Percentiles rank a stretch among this genome's conserved stretches.
Evolutionary conservation across 140 eudicot species (phyloP).

Genomic region (Stevia rebaudiana): DNA sequence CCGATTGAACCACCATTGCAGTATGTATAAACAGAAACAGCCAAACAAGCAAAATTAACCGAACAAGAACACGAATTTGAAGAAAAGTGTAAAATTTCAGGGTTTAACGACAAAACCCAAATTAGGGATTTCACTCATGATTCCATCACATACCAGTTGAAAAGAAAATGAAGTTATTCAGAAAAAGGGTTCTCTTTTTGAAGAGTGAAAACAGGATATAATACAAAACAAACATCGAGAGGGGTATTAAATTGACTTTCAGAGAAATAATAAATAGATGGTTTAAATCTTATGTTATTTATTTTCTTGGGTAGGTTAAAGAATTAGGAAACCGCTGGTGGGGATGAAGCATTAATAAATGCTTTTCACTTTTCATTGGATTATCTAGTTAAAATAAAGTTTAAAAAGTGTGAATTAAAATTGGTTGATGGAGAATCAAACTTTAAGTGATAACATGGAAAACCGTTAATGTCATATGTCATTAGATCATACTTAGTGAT

Average conservation of each 20-base stretch:
- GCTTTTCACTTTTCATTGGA: neutral
- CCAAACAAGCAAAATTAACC: neutral
- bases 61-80: neutral
- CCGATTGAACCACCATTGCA: slow-evolving; percentile 4
- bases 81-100: neutral
- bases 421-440: no score
- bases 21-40: neutral
- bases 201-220: neutral
- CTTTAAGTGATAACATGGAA: no score
- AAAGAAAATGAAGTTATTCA: neutral
- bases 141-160: neutral
- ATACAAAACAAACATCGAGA: slow-evolving; percentile 16
- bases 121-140: neutral
- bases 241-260: slow-evolving; percentile 22
- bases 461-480: no score
- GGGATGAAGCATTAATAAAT: neutral
- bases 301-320: neutral
- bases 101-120: slow-evolving; percentile 3
- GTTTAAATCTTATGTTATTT: neutral
- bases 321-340: slow-evolving; percentile 11
- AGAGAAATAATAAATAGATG: slow-evolving; percentile 1
- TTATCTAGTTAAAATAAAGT: neutral
- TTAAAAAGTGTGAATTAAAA: no score
- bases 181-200: slow-evolving; percentile 15
- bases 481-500: no score